Evolutionary conservation across 2,329 filamentous ascomycete species (phyloP).

Genomic region (Diplodia mutila): DNA sequence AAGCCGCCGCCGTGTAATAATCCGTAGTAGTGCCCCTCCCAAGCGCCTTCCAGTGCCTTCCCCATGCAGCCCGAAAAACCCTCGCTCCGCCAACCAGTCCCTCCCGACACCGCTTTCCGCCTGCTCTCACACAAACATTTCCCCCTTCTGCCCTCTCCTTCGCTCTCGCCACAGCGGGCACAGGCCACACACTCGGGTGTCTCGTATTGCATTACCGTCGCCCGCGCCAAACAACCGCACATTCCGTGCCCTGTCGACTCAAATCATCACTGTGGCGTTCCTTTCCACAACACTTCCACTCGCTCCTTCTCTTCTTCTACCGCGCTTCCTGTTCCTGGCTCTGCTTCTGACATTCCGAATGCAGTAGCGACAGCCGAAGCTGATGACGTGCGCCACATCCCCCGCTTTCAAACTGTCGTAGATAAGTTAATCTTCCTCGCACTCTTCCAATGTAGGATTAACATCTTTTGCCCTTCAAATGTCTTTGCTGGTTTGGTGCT

Average conservation of each 20-base stretch:
- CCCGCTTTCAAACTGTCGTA: not conserved
- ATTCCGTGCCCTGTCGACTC: not conserved
- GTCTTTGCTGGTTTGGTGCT: not conserved
- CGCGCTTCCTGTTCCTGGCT: not conserved
- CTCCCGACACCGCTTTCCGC: not conserved
- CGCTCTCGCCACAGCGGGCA: not conserved
- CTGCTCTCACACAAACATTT: no score
- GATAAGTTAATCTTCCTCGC: not conserved
- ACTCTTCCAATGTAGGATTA: no score
- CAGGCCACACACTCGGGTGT: not conserved
- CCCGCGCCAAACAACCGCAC: not conserved
- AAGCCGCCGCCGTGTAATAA: not conserved
- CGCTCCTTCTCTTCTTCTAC: no score
- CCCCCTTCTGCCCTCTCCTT: not conserved
- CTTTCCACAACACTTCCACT: not conserved
- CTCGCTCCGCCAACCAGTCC: conserved; percentile 1
- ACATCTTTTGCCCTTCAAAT: no score
- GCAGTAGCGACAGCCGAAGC: not conserved
- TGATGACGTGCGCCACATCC: not conserved
- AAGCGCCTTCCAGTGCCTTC: not conserved
- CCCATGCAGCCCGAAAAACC: not conserved
- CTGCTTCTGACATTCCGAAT: not conserved
- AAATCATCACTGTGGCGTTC: not conserved
- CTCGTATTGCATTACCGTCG: conserved; percentile 8
- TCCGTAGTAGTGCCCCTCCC: no score